Base-by-base conservation (phyloP, 1,139 yeast species). In the Arxiozyma bovina region DNA sequence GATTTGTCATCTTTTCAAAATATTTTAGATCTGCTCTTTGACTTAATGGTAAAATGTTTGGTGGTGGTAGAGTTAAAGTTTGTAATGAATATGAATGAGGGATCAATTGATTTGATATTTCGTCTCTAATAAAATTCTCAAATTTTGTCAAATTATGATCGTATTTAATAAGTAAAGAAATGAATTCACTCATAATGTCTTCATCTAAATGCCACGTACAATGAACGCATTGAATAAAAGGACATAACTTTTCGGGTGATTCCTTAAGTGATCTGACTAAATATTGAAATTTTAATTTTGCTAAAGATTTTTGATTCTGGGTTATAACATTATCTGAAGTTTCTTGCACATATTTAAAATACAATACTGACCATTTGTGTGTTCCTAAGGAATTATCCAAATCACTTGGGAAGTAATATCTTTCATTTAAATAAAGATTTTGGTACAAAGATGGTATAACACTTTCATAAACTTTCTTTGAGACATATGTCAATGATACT, bases 121-220 rank as follows among this genome's bases (percentile, higher is more conserved):
- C 61, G 9, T 56, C 51, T 42, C 61, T 61, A 38, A 68, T 53
- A 47, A 60, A 66, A 50, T 65, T 64, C 5, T 64, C 69, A 51
- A 68, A 63, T 22, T 53, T 51, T 42, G 56, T 57, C 42, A 68
- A 50, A 48, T 62, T 61, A 3, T 48, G 43, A 2, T 57, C 64
- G 45, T 61, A 54, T 15, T 50, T 34, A 9, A 54, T 57, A 15
- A 68, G 44, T 11, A 65, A 45, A 1, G 50, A 45, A 3, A 65
- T 54, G 27, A 68, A 57, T 18, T 56, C 45, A 7, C 51, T 25
- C 50, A 67, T 50, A 11, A 61, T 51, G 3, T 51, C 51, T 18
- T 54, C 54, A 52, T 63, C 56, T 12, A 66, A 43, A 55, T 67
- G 70, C 72, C 71, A 68, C 17, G 69, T 61, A 50, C 69, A 66